Evolutionary conservation across 345 rosid species (phyloP).

Genomic region (Angophora floribunda): DNA sequence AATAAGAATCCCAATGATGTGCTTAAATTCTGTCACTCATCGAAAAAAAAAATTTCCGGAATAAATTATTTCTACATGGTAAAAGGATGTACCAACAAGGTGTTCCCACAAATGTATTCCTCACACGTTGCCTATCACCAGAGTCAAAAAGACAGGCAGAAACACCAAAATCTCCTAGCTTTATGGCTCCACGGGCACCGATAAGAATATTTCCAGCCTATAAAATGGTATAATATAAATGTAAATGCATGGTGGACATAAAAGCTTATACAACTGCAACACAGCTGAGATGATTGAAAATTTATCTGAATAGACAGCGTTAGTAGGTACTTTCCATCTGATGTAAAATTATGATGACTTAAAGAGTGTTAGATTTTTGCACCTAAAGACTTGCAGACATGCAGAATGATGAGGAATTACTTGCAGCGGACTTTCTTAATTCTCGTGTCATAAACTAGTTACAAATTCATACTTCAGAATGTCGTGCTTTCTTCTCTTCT

Average conservation of each 20-base stretch:
- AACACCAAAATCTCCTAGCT: slow-evolving; percentile 96
- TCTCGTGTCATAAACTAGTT: neutral
- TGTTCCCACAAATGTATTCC: slow-evolving; percentile 99
- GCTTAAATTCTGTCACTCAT: neutral
- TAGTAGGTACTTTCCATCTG: neutral
- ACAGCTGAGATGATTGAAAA: neutral
- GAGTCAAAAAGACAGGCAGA: slow-evolving; percentile 98
- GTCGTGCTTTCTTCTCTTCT: neutral
- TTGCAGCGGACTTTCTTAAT: neutral
- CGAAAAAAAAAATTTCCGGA: neutral
- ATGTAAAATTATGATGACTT: neutral
- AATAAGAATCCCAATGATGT: neutral
- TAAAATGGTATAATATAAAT: neutral
- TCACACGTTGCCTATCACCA: slow-evolving; percentile 93
- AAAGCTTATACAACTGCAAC: neutral
- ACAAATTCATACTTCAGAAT: neutral
- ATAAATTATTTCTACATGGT: neutral
- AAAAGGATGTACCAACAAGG: slow-evolving; percentile 79
- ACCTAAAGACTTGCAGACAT: neutral
- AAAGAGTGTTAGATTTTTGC: neutral
- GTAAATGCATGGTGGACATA: neutral
- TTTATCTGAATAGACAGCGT: neutral
- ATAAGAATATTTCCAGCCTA: slow-evolving; percentile 95
- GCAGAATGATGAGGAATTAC: neutral
- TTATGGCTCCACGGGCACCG: slow-evolving; percentile 69